Evolutionary conservation across 202 grass and related monocot genomes (phyloP), one percentile per base, ranked within the genome.

Genomic region (Zoysia matrella): DNA sequence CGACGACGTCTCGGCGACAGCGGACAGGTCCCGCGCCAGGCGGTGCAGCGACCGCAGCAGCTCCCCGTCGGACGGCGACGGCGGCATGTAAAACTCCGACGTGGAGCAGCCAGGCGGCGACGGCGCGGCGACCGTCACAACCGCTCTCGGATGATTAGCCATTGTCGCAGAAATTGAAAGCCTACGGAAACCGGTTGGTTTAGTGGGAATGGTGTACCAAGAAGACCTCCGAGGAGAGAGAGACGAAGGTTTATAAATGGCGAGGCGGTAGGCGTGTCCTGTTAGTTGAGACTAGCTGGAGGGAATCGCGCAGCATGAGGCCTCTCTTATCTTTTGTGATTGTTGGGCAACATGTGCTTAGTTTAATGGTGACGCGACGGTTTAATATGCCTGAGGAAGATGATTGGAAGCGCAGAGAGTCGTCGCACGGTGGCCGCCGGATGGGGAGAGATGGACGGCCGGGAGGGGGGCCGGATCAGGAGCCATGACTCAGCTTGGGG

Each of bases 11-110:
- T 92, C 82, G 62, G 50, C 88, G 62, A 47, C 86, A 41, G 44
- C 22, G 3, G 90, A 84, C 40, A 93, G 78, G 68, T 98, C 96
- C 36, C 85, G 61, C 36, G 87, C 90, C n/a, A 98, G 77, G 55
- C 85, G 82, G 77, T 88, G 92, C 41, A 98, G 90, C 9, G 87
- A 85, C 22, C 22, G 22, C 22, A 30, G 22, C 22, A 30, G 22
- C 22, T 30, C 22, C 22, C 22, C 22, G 22, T 30, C 22, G 22
- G 22, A 30, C 22, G 22, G 22, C 22, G 22, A 30, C 22, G 22
- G 22, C 22, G 22, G 79, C 61, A 65, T 45, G 77, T 14, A 41
- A 40, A 36, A 67, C 60, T 42, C 68, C 60, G 76, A 77, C 3
- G 73, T 83, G 13, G 47, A 79, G 11, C 46, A 83, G 8, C 62